Conservation (phyloP, 2,329 filamentous ascomycete genomes). For the Sarocladium brachiariae region DNA sequence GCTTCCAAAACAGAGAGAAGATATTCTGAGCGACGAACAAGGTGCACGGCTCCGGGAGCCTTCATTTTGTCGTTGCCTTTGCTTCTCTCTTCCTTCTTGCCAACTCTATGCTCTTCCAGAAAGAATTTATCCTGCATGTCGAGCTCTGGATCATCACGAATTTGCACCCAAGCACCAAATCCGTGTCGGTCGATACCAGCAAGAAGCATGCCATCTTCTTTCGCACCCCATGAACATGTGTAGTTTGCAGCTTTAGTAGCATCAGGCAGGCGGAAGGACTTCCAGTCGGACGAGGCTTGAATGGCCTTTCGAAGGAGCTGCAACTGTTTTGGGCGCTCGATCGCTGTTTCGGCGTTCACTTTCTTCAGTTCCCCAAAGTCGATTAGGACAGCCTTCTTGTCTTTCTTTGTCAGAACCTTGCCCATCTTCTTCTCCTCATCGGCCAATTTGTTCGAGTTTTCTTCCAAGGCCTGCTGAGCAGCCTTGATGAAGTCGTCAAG, state of each 20-base stretch:
- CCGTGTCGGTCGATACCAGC: slow-evolving; percentile 90
- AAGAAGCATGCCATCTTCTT: slow-evolving; percentile 95
- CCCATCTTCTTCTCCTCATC: slow-evolving; percentile 76
- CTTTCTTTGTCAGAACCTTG: slow-evolving; percentile 87
- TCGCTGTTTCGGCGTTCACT: slow-evolving; percentile 89
- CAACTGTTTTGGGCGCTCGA: slow-evolving; percentile 86
- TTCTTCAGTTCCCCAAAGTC: slow-evolving; percentile 91
- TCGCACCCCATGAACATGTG: slow-evolving; percentile 82
- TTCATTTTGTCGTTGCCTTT: slow-evolving; percentile 74
- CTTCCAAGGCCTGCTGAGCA: slow-evolving; percentile 53
- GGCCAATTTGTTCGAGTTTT: slow-evolving; percentile 64
- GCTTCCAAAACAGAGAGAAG: slow-evolving; percentile 88
- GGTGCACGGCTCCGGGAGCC: slow-evolving; percentile 92
- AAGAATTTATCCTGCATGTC: slow-evolving; percentile 88
- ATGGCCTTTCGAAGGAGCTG: slow-evolving; percentile 73
- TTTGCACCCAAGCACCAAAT: slow-evolving; percentile 91
- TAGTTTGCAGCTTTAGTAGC: slow-evolving; percentile 91
- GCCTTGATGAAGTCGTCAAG: slow-evolving; percentile 65
- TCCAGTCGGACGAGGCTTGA: slow-evolving; percentile 59
- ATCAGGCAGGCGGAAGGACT: slow-evolving; percentile 78
- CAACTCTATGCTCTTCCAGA: slow-evolving; percentile 94
- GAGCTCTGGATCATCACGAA: slow-evolving; percentile 84
- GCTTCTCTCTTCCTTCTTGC: slow-evolving; percentile 88
- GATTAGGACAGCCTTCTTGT: slow-evolving; percentile 93
- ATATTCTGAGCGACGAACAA: slow-evolving; percentile 92